A percentile compares a stretch with the other conserved stretches of the same genome.
These are phyloP conservation scores for Porodaedalea pini DNA, from an alignment of 1,284 basidiomycete species.

Conservation along the genomic window DNA sequence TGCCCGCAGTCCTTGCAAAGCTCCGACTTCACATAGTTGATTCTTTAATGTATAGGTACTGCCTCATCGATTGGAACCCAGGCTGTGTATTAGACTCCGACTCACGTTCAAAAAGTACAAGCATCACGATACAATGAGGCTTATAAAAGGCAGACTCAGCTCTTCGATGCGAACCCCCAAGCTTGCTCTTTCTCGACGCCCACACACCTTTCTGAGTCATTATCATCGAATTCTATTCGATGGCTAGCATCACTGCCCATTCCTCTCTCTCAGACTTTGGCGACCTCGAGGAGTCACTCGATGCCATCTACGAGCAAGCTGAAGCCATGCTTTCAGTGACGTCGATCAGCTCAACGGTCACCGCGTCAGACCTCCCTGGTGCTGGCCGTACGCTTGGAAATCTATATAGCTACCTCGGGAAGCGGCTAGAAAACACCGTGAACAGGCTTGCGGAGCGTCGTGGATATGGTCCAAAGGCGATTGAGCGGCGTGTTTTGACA, in stretches of 20 bases:
- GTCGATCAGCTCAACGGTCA: not conserved
- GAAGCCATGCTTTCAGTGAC: not conserved
- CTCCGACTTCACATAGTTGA: too few species aligned
- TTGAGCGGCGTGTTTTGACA: not conserved
- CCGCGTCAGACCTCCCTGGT: not conserved
- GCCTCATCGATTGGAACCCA: too few species aligned
- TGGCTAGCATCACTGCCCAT: not conserved
- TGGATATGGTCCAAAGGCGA: not conserved
- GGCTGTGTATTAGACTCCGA: too few species aligned
- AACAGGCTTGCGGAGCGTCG: not conserved
- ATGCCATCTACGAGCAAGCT: not conserved
- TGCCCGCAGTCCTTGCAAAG: too few species aligned
- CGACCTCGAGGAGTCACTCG: not conserved
- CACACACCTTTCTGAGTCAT: too few species aligned
- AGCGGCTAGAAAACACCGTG: not conserved
- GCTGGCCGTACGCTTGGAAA: not conserved
- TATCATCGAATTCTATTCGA: not conserved
- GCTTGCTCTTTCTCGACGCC: not conserved
- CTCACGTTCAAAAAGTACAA: too few species aligned
- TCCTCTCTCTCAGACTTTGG: not conserved
- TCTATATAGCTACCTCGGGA: not conserved
- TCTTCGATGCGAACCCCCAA: not conserved
- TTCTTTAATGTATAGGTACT: too few species aligned
- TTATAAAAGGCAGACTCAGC: not conserved
- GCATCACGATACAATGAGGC: too few species aligned